Evolutionary conservation across 1,139 yeast genomes (phyloP).

Genomic region (Blastobotrys proliferans): DNA sequence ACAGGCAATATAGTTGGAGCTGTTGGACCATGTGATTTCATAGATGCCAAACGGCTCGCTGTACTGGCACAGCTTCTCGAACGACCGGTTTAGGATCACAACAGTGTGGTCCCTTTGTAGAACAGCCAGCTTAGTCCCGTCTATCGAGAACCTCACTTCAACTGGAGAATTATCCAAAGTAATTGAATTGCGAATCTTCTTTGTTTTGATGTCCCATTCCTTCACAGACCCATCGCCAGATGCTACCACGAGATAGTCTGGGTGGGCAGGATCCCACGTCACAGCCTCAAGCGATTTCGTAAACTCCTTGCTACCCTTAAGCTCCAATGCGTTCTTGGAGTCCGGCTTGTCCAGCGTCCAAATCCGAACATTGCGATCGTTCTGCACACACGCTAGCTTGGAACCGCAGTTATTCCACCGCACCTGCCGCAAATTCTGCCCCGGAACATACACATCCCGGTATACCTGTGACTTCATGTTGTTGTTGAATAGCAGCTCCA

Average conservation of each 20-base stretch:
- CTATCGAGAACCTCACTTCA: conserved; percentile 45
- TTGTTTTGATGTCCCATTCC: conserved; percentile 53
- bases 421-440: conserved; percentile 19
- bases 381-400: conserved; percentile 26
- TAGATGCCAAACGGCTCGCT: conserved; percentile 30
- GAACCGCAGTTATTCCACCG: conserved; percentile 31
- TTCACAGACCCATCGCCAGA: conserved; percentile 51
- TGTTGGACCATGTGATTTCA: conserved; percentile 38
- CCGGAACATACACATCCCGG: conserved; percentile 16
- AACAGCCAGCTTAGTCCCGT: conserved; percentile 51
- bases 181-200: conserved; percentile 39
- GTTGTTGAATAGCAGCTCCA: background rate
- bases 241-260: conserved; percentile 53
- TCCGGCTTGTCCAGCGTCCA: conserved; percentile 30
- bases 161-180: conserved; percentile 35
- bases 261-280: conserved; percentile 58
- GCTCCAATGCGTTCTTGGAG: conserved; percentile 22
- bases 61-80: conserved; percentile 21
- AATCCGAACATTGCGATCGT: conserved; percentile 27
- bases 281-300: conserved; percentile 25
- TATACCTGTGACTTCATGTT: conserved; percentile 5
- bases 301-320: conserved; percentile 20
- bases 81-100: conserved; percentile 19
- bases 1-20: conserved; percentile 28
- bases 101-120: conserved; percentile 38